Conservation (phyloP, 2,329 filamentous ascomycete genomes). For the Botryotinia narcissicola region DNA sequence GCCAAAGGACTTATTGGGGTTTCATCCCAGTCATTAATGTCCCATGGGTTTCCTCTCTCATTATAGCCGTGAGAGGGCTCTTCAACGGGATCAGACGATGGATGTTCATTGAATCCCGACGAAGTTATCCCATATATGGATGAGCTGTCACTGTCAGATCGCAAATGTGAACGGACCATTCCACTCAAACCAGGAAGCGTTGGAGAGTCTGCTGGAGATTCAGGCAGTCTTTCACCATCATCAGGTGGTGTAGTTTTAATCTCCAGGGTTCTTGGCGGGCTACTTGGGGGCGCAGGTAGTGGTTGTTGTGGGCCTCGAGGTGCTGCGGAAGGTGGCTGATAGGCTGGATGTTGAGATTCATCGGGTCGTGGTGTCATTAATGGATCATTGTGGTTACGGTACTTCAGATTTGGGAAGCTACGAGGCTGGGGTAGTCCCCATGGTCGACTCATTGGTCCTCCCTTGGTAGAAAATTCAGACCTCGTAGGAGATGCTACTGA, state of each 20-base stretch:
- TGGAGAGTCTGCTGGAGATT: slow-evolving; percentile 61
- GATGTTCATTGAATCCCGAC: slow-evolving; percentile 43
- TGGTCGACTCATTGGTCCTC: slow-evolving; percentile 18
- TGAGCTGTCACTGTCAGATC: slow-evolving; percentile 76
- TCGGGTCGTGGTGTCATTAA: slow-evolving; percentile 32
- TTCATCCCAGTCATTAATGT: slow-evolving; percentile 38
- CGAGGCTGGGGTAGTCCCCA: slow-evolving; percentile 22
- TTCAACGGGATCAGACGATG: slow-evolving; percentile 40
- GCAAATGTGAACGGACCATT: slow-evolving; percentile 80
- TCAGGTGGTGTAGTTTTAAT: slow-evolving; percentile 17
- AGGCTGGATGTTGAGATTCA: slow-evolving; percentile 35
- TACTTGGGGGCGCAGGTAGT: slow-evolving; percentile 8
- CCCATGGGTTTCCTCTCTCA: slow-evolving; percentile 47
- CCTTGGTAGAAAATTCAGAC: slow-evolving; percentile 10
- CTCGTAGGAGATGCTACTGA: slow-evolving; percentile 25
- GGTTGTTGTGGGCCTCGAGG: slow-evolving; percentile 5
- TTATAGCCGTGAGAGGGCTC: slow-evolving; percentile 37
- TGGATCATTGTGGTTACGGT: slow-evolving; percentile 32
- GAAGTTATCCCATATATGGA: slow-evolving; percentile 65
- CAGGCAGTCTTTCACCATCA: slow-evolving; percentile 9
- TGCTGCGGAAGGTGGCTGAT: slow-evolving; percentile 16
- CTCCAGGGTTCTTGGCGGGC: background rate
- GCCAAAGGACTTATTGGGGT: slow-evolving; percentile 15
- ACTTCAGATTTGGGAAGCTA: slow-evolving; percentile 30
- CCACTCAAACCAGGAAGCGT: slow-evolving; percentile 75